Evolutionary conservation across 495 filamentous ascomycete species (phyloP).

Genomic region (Bacidia gigantensis): DNA sequence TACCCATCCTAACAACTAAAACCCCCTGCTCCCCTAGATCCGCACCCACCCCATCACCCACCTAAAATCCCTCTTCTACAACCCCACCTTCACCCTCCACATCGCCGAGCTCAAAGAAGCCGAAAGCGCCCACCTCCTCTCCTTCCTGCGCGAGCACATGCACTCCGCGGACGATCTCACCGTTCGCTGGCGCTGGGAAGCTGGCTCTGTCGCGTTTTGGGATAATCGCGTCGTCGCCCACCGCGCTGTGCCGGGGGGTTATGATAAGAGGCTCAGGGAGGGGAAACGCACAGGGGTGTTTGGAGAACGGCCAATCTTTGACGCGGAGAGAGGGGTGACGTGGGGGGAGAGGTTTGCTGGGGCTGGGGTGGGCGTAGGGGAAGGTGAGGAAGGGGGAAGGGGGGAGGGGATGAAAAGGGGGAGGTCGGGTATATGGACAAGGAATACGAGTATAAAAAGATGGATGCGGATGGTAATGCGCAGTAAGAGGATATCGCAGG

Average conservation of each 20-base stretch:
- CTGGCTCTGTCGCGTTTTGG: slow-evolving; percentile 22
- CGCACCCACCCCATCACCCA: slow-evolving; percentile 37
- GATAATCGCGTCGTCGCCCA: slow-evolving; percentile 17
- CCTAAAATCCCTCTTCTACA: slow-evolving; percentile 33
- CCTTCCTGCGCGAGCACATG: slow-evolving; percentile 16
- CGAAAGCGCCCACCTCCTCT: slow-evolving; percentile 11
- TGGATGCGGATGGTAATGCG: too few relatives aligned
- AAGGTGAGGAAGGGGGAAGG: too few relatives aligned
- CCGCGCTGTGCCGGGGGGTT: slow-evolving; percentile 3
- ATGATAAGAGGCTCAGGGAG: not conserved
- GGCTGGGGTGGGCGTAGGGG: too few relatives aligned
- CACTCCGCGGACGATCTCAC: slow-evolving; percentile 17
- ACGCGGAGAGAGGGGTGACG: too few relatives aligned
- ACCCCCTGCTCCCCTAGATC: slow-evolving; percentile 19
- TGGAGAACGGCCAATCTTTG: too few relatives aligned
- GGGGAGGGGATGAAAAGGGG: too few relatives aligned
- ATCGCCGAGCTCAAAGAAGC: slow-evolving; percentile 7
- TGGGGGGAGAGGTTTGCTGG: too few relatives aligned
- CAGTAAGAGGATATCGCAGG: too few relatives aligned
- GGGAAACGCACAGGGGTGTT: not conserved
- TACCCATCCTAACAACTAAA: slow-evolving; percentile 9
- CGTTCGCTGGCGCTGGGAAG: slow-evolving; percentile 22
- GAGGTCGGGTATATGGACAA: too few relatives aligned
- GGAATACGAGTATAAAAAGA: too few relatives aligned
- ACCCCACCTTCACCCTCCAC: slow-evolving; percentile 12